Conservation (phyloP, 2,329 filamentous ascomycete genomes). For the Alternaria arbusti region DNA sequence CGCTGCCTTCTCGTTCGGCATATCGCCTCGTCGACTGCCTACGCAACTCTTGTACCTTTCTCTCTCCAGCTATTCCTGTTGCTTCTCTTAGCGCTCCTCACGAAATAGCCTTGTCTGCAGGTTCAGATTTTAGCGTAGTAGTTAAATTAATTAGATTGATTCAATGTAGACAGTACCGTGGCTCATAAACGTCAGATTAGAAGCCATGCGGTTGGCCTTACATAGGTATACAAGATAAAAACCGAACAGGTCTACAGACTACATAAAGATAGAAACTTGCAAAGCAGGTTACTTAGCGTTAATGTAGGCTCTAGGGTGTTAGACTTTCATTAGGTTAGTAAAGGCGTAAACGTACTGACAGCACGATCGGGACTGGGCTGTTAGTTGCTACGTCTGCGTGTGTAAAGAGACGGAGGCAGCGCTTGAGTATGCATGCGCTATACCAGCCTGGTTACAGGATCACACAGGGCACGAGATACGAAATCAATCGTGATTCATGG, state of each 20-base stretch:
- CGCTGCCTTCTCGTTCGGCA: not conserved
- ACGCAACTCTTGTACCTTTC: not conserved
- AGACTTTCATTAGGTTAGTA: not conserved
- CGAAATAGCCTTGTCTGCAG: not conserved
- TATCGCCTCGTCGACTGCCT: not conserved
- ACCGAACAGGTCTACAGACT: not conserved
- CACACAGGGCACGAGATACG: not conserved
- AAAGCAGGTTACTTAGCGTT: not conserved
- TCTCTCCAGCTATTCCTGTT: not conserved
- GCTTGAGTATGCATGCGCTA: not conserved
- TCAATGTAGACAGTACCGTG: not conserved
- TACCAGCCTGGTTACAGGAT: not conserved
- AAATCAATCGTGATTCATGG: not conserved
- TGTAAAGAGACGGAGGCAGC: not conserved
- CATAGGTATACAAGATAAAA: too few relatives aligned
- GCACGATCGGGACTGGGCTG: not conserved
- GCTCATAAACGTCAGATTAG: not conserved
- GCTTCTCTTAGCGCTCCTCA: not conserved
- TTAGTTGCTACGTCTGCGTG: not conserved
- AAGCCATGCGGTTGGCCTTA: not conserved
- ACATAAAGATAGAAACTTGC: not conserved
- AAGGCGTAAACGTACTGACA: not conserved
- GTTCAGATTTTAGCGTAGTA: not conserved
- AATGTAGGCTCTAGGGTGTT: not conserved
- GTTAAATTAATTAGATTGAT: not conserved